Evolutionary conservation across 208 protist genomes (phyloP), one percentile per base, ranked within the genome.

Genomic region (Trypanosomatidae sp.): DNA sequence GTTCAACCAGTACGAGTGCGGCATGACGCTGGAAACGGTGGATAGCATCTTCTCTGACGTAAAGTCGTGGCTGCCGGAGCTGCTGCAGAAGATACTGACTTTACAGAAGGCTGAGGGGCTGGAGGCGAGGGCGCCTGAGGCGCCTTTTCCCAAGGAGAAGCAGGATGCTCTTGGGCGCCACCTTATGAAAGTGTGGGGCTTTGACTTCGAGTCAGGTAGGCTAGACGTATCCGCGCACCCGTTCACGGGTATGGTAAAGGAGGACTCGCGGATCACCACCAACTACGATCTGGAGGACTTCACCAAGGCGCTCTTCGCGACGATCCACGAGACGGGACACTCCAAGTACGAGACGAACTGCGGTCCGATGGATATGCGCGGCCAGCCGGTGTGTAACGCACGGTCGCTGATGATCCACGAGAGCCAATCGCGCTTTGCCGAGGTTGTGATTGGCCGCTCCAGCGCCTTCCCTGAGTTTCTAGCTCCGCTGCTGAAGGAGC

Each of bases 271-370:
- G 55, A 84, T 98, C 59, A 98, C 95, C 2, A 95, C 89, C 1
- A 73, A 84, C 73, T 98, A 92, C 74, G n/a, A 53, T n/a, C 79
- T 77, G 41, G 56, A 82, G 2, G 74, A 89, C 67, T 91, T 88
- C 56, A 67, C 71, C 1, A 41, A 85, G 43, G 76, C 74, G n/a
- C 69, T 98, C 7, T 76, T 85, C 43, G 92, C 79, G 3, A 81
- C 88, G 15, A 91, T 98, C 47, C 93, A 97, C 76, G 93, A 97
- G 77, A 88, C 84, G 7, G 93, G 93, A 3, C 95, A 98, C 75
- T 88, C 89, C 43, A 89, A 91, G 62, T 98, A 97, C 76, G 92
- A 97, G 83, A 75, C 83, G 74, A 91, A 90, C 80, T 85, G 84
- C 59, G 90, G 92, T 2, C 92, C 92, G n/a, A 39, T 39, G 5